These are phyloP conservation scores for Quercus glauca DNA, from an alignment of 306 rosid genomes.

Conservation along the genomic window DNA sequence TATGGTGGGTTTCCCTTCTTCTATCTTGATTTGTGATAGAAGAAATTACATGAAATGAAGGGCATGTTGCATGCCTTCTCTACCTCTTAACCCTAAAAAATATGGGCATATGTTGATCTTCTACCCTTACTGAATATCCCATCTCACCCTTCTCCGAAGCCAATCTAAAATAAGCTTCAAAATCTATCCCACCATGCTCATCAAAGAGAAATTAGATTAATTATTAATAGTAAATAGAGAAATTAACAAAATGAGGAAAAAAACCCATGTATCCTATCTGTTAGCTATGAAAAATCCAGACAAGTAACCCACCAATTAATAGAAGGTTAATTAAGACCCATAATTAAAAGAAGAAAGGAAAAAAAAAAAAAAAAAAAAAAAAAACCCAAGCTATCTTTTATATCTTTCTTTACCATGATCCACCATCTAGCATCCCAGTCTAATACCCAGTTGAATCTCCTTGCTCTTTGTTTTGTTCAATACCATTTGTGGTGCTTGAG, in stretches of 20 bases:
- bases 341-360: background rate
- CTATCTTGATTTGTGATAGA: constrained; percentile 14
- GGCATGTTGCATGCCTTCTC: constrained; percentile 5
- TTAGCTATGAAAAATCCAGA: constrained; percentile 43
- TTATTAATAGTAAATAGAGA: too few relatives aligned
- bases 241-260: constrained; percentile 5
- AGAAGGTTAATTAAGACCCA: constrained; percentile 14
- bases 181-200: constrained; percentile 27
- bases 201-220: constrained; percentile 17
- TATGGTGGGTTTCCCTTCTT: background rate
- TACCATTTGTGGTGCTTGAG: constrained; percentile 22
- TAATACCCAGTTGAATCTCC: constrained; percentile 65
- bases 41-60: constrained; percentile 28
- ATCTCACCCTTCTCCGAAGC: constrained; percentile 37
- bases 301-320: constrained; percentile 29
- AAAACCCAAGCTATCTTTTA: constrained; percentile 5
- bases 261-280: constrained; percentile 32
- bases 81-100: constrained; percentile 33
- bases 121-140: constrained; percentile 21
- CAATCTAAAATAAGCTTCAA: constrained; percentile 53
- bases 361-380: background rate
- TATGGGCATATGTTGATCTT: constrained; percentile 26
- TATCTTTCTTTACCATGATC: constrained; percentile 62
- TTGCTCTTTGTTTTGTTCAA: constrained; percentile 42
- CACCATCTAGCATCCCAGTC: constrained; percentile 85